Percentiles rank a stretch among this genome's conserved stretches.
Conservation (phyloP, 2,329 filamentous ascomycete genomes). For the Didymella arachidicola region DNA sequence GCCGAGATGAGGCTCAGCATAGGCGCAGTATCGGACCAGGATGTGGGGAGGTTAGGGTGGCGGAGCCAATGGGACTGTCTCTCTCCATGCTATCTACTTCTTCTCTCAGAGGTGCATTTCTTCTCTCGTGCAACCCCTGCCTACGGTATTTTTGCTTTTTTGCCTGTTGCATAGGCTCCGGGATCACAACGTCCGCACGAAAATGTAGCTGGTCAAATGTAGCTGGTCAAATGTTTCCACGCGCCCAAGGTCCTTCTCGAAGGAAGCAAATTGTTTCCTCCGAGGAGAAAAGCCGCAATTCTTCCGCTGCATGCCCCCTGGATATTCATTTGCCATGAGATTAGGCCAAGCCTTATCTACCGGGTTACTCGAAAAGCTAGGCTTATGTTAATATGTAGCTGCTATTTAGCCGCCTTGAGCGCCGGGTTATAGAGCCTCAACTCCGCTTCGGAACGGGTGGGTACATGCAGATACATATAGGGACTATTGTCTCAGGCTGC, state of each 20-base stretch:
- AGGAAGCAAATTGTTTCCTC: background rate
- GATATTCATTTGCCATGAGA: background rate
- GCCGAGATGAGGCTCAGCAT: constrained; percentile 13
- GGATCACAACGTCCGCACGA: background rate
- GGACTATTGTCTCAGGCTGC: background rate
- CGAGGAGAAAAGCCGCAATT: background rate
- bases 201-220: too few species aligned
- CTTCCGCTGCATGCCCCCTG: background rate
- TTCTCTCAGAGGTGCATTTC: too few species aligned
- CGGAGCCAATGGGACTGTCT: background rate
- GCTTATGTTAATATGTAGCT: background rate
- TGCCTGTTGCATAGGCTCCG: background rate
- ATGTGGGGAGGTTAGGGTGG: background rate
- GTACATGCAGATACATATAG: background rate
- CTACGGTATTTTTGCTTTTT: background rate
- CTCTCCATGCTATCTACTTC: background rate
- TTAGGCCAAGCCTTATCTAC: constrained; percentile 13
- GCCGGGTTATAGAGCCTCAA: constrained; percentile 14
- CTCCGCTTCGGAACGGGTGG: constrained; percentile 2
- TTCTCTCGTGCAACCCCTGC: background rate
- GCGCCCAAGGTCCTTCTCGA: background rate
- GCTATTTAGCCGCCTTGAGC: constrained; percentile 17
- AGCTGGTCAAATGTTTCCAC: too few species aligned
- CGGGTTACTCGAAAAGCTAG: background rate
- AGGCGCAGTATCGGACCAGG: constrained; percentile 7